Evolutionary conservation across 805 yeast species (phyloP).

Genomic region (Candida verbasci): DNA sequence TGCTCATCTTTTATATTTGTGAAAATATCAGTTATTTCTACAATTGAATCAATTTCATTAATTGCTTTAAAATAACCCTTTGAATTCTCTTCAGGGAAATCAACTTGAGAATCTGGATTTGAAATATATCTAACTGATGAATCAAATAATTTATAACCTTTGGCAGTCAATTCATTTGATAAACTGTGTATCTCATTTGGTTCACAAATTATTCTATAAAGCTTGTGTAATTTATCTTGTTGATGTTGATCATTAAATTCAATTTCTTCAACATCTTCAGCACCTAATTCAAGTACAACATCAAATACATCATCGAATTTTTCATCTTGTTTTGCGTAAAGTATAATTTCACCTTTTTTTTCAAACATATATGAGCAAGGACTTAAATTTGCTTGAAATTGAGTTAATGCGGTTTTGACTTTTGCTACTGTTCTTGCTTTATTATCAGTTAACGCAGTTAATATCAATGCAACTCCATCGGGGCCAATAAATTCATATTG

Average conservation of each 20-base stretch:
- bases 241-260: conserved; percentile 39
- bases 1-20: conserved; percentile 51
- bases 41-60: conserved; percentile 64
- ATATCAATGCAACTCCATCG: conserved; percentile 80
- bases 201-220: conserved; percentile 53
- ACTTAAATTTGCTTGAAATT: conserved; percentile 63
- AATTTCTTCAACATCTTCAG: conserved; percentile 68
- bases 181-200: conserved; percentile 59
- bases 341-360: conserved; percentile 65
- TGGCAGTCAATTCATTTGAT: conserved; percentile 51
- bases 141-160: conserved; percentile 59
- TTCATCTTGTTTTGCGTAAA: conserved; percentile 31
- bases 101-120: conserved; percentile 54
- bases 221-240: conserved; percentile 16
- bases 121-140: conserved; percentile 68
- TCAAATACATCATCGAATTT: conserved; percentile 71
- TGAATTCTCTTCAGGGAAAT: conserved; percentile 48
- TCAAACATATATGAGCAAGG: conserved; percentile 79
- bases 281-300: conserved; percentile 69
- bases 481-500: conserved; percentile 90
- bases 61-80: conserved; percentile 56
- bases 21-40: conserved; percentile 78
- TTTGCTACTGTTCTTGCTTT: conserved; percentile 75
- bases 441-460: conserved; percentile 87
- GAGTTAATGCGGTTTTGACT: conserved; percentile 71